Conservation (phyloP, 345 rosid species). For the Mallotus nudiflorus region DNA sequence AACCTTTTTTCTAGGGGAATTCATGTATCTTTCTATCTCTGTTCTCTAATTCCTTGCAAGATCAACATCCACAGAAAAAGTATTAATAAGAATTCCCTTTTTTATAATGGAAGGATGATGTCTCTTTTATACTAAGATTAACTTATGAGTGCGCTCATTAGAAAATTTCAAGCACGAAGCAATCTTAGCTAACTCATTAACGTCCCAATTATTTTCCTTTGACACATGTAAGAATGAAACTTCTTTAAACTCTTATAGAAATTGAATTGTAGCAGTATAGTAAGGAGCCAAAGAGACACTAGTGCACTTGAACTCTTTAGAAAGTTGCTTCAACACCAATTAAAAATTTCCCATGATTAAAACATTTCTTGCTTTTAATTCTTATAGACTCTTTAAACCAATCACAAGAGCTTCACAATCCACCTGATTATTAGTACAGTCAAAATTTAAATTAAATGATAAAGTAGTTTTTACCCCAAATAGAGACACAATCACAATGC, state of each 20-base stretch:
- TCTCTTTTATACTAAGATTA: background rate
- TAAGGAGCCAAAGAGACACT: no score
- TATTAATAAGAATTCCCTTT: background rate
- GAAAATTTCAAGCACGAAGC: no score
- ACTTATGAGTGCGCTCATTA: background rate
- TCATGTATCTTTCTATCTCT: background rate
- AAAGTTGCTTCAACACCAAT: background rate
- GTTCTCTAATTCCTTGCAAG: background rate
- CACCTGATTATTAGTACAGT: background rate
- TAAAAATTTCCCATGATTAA: background rate
- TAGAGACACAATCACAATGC: background rate
- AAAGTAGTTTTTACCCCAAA: background rate
- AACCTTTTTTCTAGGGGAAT: no score
- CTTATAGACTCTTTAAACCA: background rate
- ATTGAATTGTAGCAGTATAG: no score
- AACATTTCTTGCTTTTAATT: background rate
- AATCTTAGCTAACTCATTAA: no score
- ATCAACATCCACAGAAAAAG: no score
- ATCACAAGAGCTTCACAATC: background rate
- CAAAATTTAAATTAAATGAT: background rate
- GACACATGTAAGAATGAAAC: no score
- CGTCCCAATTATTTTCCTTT: no score
- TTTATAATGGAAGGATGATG: background rate
- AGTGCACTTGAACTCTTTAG: background rate
- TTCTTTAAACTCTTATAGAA: no score